Evolutionary conservation across 148 eudicot genomes (phyloP).

Genomic region (Amaranthus hypochondriacus): DNA sequence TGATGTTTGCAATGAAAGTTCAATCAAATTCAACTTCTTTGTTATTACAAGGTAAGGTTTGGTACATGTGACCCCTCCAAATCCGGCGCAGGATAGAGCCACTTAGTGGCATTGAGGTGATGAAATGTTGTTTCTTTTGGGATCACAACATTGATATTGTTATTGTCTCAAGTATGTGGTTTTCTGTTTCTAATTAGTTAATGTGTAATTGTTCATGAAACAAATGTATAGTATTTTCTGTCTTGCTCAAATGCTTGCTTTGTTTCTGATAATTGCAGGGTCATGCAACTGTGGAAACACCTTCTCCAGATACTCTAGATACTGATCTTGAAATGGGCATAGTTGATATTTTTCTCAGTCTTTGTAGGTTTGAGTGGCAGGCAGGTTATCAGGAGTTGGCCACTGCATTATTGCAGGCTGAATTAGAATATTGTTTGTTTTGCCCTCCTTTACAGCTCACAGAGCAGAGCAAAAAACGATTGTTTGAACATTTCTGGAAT

Average conservation of each 20-base stretch:
- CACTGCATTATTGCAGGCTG: constrained; percentile 93
- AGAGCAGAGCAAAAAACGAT: constrained; percentile 78
- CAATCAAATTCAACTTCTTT: too few relatives aligned
- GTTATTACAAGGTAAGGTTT: too few relatives aligned
- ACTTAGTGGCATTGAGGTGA: neutral
- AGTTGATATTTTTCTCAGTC: constrained; percentile 70
- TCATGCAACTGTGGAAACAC: constrained; percentile 32
- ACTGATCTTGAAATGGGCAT: constrained; percentile 66
- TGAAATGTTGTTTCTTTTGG: neutral
- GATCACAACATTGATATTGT: neutral
- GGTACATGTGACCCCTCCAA: too few relatives aligned
- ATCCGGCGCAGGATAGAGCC: too few relatives aligned
- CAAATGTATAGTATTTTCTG: neutral
- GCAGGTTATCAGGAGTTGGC: constrained; percentile 95
- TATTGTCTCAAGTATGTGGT: neutral
- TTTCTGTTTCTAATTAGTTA: neutral
- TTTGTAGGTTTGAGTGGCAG: constrained; percentile 97
- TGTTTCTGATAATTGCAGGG: constrained; percentile 38
- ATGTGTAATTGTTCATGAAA: neutral
- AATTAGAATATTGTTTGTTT: constrained; percentile 82
- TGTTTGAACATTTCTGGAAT: constrained; percentile 93
- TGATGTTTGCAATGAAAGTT: too few relatives aligned
- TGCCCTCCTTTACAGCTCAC: constrained; percentile 69
- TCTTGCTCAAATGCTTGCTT: constrained; percentile 5
- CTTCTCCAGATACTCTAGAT: constrained; percentile 37